These are phyloP conservation scores for Bjerkandera adusta DNA, from an alignment of 1,284 basidiomycete species.

Conservation along the genomic window DNA sequence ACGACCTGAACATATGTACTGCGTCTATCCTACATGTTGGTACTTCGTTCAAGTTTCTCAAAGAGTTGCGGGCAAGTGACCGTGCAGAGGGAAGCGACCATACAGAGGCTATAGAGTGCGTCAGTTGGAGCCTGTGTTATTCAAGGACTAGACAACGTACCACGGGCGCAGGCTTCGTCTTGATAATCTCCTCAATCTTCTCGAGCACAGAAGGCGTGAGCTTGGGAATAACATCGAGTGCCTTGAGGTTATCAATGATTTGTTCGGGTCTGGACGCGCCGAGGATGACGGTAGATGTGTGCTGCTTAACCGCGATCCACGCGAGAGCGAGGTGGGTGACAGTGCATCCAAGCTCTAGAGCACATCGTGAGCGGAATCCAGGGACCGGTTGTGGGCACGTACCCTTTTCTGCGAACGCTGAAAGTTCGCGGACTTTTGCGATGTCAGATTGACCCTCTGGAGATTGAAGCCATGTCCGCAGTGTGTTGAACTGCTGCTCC, in stretches of 20 bases:
- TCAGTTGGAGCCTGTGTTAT: not conserved
- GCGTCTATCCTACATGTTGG: too few species aligned
- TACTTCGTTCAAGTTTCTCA: not conserved
- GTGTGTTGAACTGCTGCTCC: constrained; percentile 36
- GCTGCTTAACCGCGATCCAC: constrained; percentile 63
- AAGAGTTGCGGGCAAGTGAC: constrained; percentile 13
- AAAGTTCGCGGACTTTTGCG: constrained; percentile 64
- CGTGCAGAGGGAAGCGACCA: constrained; percentile 13
- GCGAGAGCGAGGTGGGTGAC: constrained; percentile 69
- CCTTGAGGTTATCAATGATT: constrained; percentile 67
- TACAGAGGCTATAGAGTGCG: constrained; percentile 5
- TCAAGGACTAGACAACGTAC: constrained; percentile 23
- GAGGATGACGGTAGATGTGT: constrained; percentile 59
- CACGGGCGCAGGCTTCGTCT: constrained; percentile 40
- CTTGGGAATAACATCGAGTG: constrained; percentile 69
- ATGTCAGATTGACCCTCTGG: constrained; percentile 63
- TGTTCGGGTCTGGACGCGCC: constrained; percentile 60
- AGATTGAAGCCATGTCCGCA: constrained; percentile 25
- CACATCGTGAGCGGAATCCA: not conserved
- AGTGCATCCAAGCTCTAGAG: constrained; percentile 48
- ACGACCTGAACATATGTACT: too few species aligned
- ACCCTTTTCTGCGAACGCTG: constrained; percentile 59
- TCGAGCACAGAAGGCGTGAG: constrained; percentile 61
- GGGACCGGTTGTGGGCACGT: constrained; percentile 5
- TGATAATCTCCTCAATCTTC: constrained; percentile 66